These are phyloP conservation scores for Spathaspora arborariae DNA, from an alignment of 805 yeast species.

Conservation along the genomic window DNA sequence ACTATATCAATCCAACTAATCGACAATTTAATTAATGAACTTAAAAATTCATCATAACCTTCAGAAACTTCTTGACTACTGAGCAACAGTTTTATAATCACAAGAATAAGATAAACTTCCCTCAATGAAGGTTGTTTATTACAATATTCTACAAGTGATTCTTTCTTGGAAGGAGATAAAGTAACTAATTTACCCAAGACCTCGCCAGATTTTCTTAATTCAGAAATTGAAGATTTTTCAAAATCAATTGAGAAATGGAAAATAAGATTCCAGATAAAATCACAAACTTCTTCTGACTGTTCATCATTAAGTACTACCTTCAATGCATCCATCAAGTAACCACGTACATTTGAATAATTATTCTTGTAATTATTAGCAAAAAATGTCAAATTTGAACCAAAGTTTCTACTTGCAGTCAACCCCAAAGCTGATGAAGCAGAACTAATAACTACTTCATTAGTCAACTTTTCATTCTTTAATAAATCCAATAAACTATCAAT, in stretches of 20 bases:
- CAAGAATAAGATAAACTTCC: constrained; percentile 27
- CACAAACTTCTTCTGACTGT: constrained; percentile 9
- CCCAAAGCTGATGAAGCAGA: constrained; percentile 54
- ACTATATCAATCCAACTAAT: constrained; percentile 21
- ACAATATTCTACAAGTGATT: constrained; percentile 11
- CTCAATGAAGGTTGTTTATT: constrained; percentile 6
- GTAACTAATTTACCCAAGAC: constrained; percentile 25
- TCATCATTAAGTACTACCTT: constrained; percentile 6
- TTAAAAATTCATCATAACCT: constrained; percentile 11
- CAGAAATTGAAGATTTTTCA: constrained; percentile 16
- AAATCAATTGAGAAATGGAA: constrained; percentile 13
- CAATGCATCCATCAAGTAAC: constrained; percentile 8
- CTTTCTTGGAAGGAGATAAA: neutral
- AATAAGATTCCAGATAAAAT: constrained; percentile 23
- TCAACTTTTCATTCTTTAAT: constrained; percentile 6
- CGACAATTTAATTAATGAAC: constrained; percentile 13
- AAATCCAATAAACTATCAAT: constrained; percentile 16
- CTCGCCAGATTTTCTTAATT: constrained; percentile 34
- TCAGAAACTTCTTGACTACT: constrained; percentile 13
- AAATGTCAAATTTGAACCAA: constrained; percentile 10
- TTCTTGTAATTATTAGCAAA: constrained; percentile 9
- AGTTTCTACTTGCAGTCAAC: constrained; percentile 39
- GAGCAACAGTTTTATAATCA: constrained; percentile 30
- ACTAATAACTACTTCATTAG: constrained; percentile 32
- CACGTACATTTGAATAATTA: constrained; percentile 3